Conservation (phyloP, 768 basidiomycete genomes). For the Lactifluus hygrophoroides region DNA sequence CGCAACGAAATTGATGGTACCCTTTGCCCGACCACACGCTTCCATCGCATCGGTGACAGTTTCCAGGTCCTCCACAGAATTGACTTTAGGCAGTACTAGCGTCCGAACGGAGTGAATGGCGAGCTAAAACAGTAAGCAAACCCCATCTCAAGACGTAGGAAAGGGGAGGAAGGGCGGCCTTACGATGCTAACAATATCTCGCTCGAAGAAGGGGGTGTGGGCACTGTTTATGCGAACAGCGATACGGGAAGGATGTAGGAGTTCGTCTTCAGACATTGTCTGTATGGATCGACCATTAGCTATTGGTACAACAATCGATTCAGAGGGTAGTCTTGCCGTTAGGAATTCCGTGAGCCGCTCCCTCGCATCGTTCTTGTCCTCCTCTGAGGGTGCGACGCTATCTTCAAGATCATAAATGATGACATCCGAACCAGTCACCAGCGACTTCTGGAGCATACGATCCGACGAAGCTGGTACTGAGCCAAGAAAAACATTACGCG, state of each 20-base stretch:
- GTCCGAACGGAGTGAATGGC: slow-evolving; percentile 42
- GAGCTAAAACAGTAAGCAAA: slow-evolving; percentile 30
- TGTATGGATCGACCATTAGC: neutral
- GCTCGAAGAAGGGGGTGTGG: slow-evolving; percentile 53
- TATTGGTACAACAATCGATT: neutral
- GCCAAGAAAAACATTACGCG: neutral
- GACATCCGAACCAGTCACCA: slow-evolving; percentile 54
- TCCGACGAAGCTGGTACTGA: slow-evolving; percentile 73
- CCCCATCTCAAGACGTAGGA: neutral
- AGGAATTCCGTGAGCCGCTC: slow-evolving; percentile 47
- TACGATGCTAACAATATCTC: slow-evolving; percentile 57
- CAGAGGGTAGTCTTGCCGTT: slow-evolving; percentile 31
- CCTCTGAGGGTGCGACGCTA: slow-evolving; percentile 54
- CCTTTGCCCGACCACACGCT: slow-evolving; percentile 24
- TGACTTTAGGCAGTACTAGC: slow-evolving; percentile 80
- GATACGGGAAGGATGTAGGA: slow-evolving; percentile 42
- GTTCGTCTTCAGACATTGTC: slow-evolving; percentile 22
- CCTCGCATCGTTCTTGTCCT: slow-evolving; percentile 54
- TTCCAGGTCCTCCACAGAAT: slow-evolving; percentile 58
- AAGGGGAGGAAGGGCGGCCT: slow-evolving; percentile 17
- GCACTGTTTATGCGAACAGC: slow-evolving; percentile 67
- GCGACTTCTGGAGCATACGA: slow-evolving; percentile 74
- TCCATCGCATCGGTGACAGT: slow-evolving; percentile 44
- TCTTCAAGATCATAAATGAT: slow-evolving; percentile 89
- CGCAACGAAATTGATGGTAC: slow-evolving; percentile 53